Evolutionary conservation across 768 basidiomycete species (phyloP), one percentile per base, ranked within the genome.

Genomic region (Coprinellus micaceus): DNA sequence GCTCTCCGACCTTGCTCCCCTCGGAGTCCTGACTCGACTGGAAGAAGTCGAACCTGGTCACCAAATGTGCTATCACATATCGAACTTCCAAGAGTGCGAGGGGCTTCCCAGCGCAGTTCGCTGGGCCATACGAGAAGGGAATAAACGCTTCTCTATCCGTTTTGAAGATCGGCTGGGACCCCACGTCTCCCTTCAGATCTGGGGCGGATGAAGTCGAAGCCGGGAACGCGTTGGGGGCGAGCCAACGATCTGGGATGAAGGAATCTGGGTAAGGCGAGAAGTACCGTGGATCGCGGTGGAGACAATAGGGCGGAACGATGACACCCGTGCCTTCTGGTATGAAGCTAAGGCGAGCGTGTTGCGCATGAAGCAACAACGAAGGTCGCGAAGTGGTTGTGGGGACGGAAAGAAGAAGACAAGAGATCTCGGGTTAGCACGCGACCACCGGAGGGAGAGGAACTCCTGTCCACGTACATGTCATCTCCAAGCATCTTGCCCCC

Each of bases 81-180:
- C 72, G 65, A 61, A 76, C 56, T 49, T 76, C 74, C 54, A 69
- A 58, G 53, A 67, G 58, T 2, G 73, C 74, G 45, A 76, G 52
- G 48, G 64, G 65, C 44, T 64, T 75, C 19, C 81, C 82, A 4
- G 73, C 77, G 61, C 83, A 83, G 61, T 79, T 79, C 13, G 74
- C 72, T n/a, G 81, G 80, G 0, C 82, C 82, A 47, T 67, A 63
- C 22, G 73, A 73, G 60, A 74, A 76, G 4, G 73, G 73, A 26
- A 74, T 68, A n/a, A 50, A 50, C 26, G 28, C 48, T 50, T 50
- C 48, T 50, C 30, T 50, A 50, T 50, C 48, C 48, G 48, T 50
- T 15, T 50, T 29, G 48, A 50, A 50, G 17, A 26, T 36, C 21
- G 11, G 48, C n/a, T 12, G 24, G 13, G 15, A 11, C 4, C 7